These are phyloP conservation scores for Globisporangium takayamanum DNA, from an alignment of 352 stramenopile genomes.

Conservation along the genomic window DNA sequence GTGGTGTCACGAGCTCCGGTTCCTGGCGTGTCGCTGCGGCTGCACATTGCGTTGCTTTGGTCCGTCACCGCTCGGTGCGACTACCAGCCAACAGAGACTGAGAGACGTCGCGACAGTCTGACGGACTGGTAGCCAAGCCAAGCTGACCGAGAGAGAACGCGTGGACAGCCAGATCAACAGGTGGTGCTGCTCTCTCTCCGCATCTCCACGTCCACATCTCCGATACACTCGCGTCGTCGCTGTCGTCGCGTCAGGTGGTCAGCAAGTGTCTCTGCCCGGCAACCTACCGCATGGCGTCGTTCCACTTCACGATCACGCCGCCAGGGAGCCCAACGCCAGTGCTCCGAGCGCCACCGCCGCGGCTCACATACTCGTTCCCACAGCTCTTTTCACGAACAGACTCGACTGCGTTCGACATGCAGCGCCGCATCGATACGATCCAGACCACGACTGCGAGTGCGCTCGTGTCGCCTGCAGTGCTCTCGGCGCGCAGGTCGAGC, in stretches of 20 bases:
- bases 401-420: conserved; percentile 6
- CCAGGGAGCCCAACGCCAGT: conserved; percentile 2
- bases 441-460: not conserved
- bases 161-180: too few relatives aligned
- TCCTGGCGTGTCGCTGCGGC: not conserved
- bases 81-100: too few relatives aligned
- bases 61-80: too few relatives aligned
- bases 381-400: conserved; percentile 1
- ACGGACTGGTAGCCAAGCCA: too few relatives aligned
- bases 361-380: not conserved
- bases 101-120: too few relatives aligned
- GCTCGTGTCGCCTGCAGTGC: not conserved
- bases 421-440: conserved; percentile 7
- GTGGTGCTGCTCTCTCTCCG: too few relatives aligned
- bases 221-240: too few relatives aligned
- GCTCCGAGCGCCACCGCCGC: not conserved
- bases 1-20: not conserved
- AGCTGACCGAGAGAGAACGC: too few relatives aligned
- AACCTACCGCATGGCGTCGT: conserved; percentile 6
- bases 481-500: not conserved
- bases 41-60: too few relatives aligned
- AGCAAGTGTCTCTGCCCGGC: too few relatives aligned
- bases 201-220: too few relatives aligned
- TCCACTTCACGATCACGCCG: conserved; percentile 17
- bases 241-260: too few relatives aligned